Evolutionary conservation across 805 yeast genomes (phyloP).

Genomic region (Saccharomyces eubayanus): DNA sequence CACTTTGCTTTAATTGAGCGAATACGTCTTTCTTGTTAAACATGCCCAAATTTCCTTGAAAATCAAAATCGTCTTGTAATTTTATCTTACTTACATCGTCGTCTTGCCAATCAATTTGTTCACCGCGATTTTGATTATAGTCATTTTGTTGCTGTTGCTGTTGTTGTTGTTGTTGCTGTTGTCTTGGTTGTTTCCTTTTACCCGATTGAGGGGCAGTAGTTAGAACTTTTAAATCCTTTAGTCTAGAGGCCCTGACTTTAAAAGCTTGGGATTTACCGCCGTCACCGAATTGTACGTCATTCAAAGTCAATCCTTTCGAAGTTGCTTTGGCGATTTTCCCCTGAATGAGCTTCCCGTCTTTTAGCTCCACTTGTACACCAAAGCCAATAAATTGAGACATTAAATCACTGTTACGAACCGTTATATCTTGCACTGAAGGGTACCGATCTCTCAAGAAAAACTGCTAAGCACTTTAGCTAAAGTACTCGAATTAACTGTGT

Average conservation of each 20-base stretch:
- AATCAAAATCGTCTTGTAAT: slow-evolving; percentile 65
- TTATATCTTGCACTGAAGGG: not conserved
- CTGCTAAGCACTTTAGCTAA: not conserved
- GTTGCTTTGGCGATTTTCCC: slow-evolving; percentile 38
- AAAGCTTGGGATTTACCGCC: slow-evolving; percentile 28
- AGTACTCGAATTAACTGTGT: not conserved
- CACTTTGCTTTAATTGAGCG: slow-evolving; percentile 61
- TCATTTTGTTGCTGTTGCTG: slow-evolving; percentile 15
- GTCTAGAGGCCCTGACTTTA: slow-evolving; percentile 29
- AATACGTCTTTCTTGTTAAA: slow-evolving; percentile 77
- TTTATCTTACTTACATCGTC: slow-evolving; percentile 43
- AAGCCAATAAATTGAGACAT: slow-evolving; percentile 41
- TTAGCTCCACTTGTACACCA: slow-evolving; percentile 37
- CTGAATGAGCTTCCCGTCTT: slow-evolving; percentile 33
- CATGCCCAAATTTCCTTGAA: slow-evolving; percentile 68
- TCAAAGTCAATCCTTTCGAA: slow-evolving; percentile 33
- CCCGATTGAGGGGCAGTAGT: slow-evolving; percentile 14
- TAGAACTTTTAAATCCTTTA: slow-evolving; percentile 29
- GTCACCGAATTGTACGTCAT: slow-evolving; percentile 32
- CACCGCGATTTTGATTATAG: slow-evolving; percentile 17
- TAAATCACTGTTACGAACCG: not conserved
- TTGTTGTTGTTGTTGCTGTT: slow-evolving; percentile 2
- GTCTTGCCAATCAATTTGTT: slow-evolving; percentile 40
- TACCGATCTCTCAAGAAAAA: not conserved
- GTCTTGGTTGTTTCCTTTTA: slow-evolving; percentile 7